Evolutionary conservation across 257 asterid genomes (phyloP), one percentile per base, ranked within the genome.

Genomic region (Linaria vulgaris): DNA sequence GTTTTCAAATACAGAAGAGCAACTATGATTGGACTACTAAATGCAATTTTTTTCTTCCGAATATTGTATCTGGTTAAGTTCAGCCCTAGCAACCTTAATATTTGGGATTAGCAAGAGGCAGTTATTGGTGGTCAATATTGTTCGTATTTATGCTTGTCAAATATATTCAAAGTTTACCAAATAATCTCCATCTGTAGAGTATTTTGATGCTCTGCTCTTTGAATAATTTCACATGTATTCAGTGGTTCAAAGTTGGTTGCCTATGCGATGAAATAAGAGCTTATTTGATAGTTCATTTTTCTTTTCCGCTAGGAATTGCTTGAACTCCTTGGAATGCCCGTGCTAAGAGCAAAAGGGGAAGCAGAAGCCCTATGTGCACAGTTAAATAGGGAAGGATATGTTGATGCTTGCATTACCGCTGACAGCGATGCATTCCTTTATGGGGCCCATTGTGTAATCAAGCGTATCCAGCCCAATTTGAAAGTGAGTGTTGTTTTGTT

Each of bases 301-400:
- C 44, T 60, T 14, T 69, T 74, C 49, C 52, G 66, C 51, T 69
- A 94, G 99, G 97, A 83, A 67, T 72, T 94, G 77, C 95, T 94
- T 56, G 74, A 85, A 79, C 90, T 90, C 71, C 94, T 90, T 57
- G 99, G 99, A 45, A 82, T 94, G 82, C 95, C 96, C 56, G 83
- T 94, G 72, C 73, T 94, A 50, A 85, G 74, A 73, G 94, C 97
- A 55, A 81, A 76, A 65, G 96, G 85, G 38, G 99, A 94, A 76
- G 99, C 99, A 19, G 99, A 90, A 84, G 99, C 99, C 19, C 85
- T 92, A 9, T 89, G 95, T 79, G 96, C 97, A 14, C 85, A 89
- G 58, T 78, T 92, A 63, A 92, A 89, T 73, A 74, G 91, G 73
- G 94, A 82, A 69, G 95, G 95, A 16, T 79, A 20, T 53, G 94